Evolutionary conservation across 495 filamentous ascomycete genomes (phyloP), one percentile per base, ranked within the genome.

Genomic region (Eremomyces bilateralis): DNA sequence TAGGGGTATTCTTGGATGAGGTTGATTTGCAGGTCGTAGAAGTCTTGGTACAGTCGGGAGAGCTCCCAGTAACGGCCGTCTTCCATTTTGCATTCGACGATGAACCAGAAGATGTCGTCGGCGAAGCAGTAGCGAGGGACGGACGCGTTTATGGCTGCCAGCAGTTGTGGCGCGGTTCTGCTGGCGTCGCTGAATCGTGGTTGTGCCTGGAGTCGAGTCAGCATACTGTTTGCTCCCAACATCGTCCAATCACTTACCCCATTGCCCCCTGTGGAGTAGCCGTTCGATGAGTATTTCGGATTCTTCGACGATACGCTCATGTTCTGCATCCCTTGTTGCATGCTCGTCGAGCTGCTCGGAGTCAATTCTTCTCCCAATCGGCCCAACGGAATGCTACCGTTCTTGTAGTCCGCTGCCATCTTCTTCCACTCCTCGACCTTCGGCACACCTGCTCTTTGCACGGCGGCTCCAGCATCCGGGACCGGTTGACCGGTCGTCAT

Each of bases 341-440:
- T 35, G 8, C 20, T 16, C 33, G 4, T 4, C 6, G 15, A 15
- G 13, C 8, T 8, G 8, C 13, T 8, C 8, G 8, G 8, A 6
- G 10, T 18, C 10, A 16, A 8, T 6, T 18, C 30, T 6, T 16
- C 30, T 6, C 30, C 82, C 33, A 95, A 78, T 48, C 84, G 85
- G 40, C 88, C 88, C 20, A 97, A 62, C 3, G 80, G 80, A 50
- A 95, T 95, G 54, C 85, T 94, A 54, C 82, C 92, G 51, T 95
- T 93, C 64, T 97, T 97, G 59, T 95, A 97, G 32, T 94, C 84
- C 16, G 82, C 83, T 6, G 88, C 88, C 82, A 94, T 93, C 60
- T 90, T 91, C 65, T 97, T 95, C 88, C 88, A 97, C 47, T 95
- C 90, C 51, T 97, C 88, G 10, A 97, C 90, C 50, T 76, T 77